These are phyloP conservation scores for Suaeda aralocaspica DNA, from an alignment of 148 eudicot genomes.

Conservation along the genomic window DNA sequence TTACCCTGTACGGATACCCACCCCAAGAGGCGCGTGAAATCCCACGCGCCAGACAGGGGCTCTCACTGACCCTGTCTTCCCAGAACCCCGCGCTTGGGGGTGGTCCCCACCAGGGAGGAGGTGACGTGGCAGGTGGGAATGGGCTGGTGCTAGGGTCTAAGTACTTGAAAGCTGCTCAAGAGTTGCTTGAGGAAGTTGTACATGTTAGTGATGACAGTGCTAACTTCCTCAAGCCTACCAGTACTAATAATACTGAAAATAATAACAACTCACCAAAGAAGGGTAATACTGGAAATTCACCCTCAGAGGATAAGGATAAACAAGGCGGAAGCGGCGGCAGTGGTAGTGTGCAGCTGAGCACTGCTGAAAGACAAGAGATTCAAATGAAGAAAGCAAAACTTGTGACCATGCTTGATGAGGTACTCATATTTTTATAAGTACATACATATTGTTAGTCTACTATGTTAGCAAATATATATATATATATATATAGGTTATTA, in stretches of 20 bases:
- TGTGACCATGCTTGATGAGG: slow-evolving; percentile 88
- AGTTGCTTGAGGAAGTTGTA: slow-evolving; percentile 68
- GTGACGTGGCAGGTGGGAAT: slow-evolving; percentile 13
- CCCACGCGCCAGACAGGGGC: slow-evolving; percentile 41
- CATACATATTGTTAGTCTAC: no score
- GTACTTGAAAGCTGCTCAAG: slow-evolving; percentile 69
- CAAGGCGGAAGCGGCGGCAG: slow-evolving; percentile 21
- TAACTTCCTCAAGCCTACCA: not conserved
- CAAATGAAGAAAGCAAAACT: slow-evolving; percentile 83
- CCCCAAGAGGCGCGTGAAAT: slow-evolving; percentile 39
- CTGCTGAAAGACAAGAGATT: slow-evolving; percentile 70
- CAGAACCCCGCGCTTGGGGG: slow-evolving; percentile 29
- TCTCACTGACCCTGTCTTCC: slow-evolving; percentile 49
- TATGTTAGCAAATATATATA: no score
- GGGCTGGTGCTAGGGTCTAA: slow-evolving; percentile 44
- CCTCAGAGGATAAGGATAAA: slow-evolving; percentile 16
- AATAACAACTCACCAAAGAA: slow-evolving; percentile 25
- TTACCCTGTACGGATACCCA: slow-evolving; percentile 32
- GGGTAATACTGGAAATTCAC: slow-evolving; percentile 18
- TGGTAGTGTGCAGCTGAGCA: slow-evolving; percentile 38
- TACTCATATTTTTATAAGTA: no score
- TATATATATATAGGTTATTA: not conserved
- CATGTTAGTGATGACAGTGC: slow-evolving; percentile 42
- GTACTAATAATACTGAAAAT: not conserved
- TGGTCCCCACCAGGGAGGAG: slow-evolving; percentile 1